Evolutionary conservation across 192 early-diverging fungal species (phyloP).

Genomic region (Rhizophagus sp.): DNA sequence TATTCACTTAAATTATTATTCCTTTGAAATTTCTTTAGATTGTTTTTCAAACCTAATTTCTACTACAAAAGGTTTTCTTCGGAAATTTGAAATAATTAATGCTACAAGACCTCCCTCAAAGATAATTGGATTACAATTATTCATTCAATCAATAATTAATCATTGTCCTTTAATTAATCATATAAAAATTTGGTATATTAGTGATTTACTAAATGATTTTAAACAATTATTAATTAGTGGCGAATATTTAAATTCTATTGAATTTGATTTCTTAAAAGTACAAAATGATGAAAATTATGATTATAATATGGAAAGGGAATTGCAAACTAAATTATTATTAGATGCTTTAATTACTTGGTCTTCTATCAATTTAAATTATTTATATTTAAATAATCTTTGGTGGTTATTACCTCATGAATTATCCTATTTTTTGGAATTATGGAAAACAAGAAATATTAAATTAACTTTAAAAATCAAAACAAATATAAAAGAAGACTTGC

Average conservation of each 20-base stretch:
- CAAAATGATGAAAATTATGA: background rate
- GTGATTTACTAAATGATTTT: background rate
- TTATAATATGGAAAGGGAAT: background rate
- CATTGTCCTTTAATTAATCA: background rate
- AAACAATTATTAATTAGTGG: background rate
- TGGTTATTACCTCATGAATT: background rate
- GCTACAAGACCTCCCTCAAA: background rate
- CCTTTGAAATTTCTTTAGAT: background rate
- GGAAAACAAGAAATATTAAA: background rate
- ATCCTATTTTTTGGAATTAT: background rate
- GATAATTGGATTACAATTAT: background rate
- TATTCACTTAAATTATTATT: background rate
- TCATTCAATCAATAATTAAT: background rate
- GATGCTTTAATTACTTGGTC: background rate
- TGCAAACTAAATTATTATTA: background rate
- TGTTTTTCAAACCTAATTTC: background rate
- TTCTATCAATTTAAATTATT: background rate
- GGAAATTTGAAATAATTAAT: background rate
- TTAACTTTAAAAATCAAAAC: background rate
- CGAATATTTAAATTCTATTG: background rate
- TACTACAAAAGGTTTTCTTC: background rate
- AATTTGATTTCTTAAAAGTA: background rate
- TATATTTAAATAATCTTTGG: background rate
- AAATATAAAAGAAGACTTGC: background rate
- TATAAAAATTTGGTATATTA: background rate